phyloP scores from a whole-genome alignment of 108 stramenopile genomes.

The Schizochytrium sp. region DNA sequence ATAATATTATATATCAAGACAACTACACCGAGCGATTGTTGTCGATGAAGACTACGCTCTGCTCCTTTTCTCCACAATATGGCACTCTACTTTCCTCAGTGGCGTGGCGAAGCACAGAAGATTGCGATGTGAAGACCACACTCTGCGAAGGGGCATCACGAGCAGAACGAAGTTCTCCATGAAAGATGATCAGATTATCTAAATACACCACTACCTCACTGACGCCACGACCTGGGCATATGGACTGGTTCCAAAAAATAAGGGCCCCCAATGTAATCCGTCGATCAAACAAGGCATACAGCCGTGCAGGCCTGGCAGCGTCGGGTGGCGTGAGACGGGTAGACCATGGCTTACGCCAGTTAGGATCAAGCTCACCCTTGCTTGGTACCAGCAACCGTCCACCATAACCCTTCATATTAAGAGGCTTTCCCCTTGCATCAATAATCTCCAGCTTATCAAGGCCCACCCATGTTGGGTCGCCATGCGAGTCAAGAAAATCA shows the following conservation, averaged over 20 bases:
- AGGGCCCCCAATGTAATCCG: slow-evolving; percentile 5
- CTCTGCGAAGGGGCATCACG: not conserved
- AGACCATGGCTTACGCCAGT: not conserved
- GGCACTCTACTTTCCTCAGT: not conserved
- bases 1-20: too few relatives aligned
- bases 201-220: slow-evolving; percentile 10
- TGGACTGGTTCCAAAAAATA: not conserved
- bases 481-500: not conserved
- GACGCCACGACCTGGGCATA: not conserved
- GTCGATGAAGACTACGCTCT: slow-evolving; percentile 39
- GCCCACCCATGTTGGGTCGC: slow-evolving; percentile 32
- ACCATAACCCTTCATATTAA: not conserved
- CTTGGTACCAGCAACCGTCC: slow-evolving; percentile 10
- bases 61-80: slow-evolving; percentile 56
- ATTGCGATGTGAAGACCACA: not conserved
- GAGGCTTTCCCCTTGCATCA: not conserved
- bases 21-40: not conserved
- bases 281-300: not conserved
- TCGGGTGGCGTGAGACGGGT: not conserved
- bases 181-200: not conserved
- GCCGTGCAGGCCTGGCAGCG: not conserved
- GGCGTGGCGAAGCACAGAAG: not conserved
- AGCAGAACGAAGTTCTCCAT: not conserved
- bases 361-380: not conserved
- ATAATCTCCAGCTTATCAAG: slow-evolving; percentile 36